A percentile compares a stretch with the other conserved stretches of the same genome.
Conservation (phyloP, 192 early-diverging fungal species). For the Obelidium mucronatum region DNA sequence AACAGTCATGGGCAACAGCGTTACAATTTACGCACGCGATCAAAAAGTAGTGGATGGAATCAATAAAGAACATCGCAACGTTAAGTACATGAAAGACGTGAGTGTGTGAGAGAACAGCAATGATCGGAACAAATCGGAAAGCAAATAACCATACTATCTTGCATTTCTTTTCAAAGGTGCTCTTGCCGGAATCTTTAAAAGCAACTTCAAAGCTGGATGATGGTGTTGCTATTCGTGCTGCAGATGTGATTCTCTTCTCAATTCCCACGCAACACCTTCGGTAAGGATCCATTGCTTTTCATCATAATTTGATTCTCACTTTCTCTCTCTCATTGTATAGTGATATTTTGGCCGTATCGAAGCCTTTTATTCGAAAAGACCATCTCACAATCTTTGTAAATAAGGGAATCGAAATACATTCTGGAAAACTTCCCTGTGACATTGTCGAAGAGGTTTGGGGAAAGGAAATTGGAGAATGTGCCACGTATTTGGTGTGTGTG, state of each 20-base stretch:
- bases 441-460: constrained; percentile 54
- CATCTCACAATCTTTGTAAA: constrained; percentile 63
- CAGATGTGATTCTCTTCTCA: constrained; percentile 52
- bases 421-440: constrained; percentile 49
- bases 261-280: constrained; percentile 64
- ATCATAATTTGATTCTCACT: background rate
- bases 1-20: constrained; percentile 23
- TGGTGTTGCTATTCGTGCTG: constrained; percentile 28
- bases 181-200: constrained; percentile 31
- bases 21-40: constrained; percentile 56
- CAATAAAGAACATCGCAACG: constrained; percentile 48
- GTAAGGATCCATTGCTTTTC: constrained; percentile 13
- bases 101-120: background rate
- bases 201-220: constrained; percentile 44
- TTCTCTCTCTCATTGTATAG: constrained; percentile 36
- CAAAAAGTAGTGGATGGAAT: constrained; percentile 47
- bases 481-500: constrained; percentile 49
- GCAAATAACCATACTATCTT: background rate
- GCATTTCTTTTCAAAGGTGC: background rate
- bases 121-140: background rate
- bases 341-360: constrained; percentile 41
- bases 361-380: constrained; percentile 38
- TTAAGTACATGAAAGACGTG: constrained; percentile 53
- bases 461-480: constrained; percentile 35
- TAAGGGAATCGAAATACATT: constrained; percentile 60